Evolutionary conservation across 805 yeast genomes (phyloP), one percentile per base, ranked within the genome.

Genomic region (Sugiyamaella chiloensis): DNA sequence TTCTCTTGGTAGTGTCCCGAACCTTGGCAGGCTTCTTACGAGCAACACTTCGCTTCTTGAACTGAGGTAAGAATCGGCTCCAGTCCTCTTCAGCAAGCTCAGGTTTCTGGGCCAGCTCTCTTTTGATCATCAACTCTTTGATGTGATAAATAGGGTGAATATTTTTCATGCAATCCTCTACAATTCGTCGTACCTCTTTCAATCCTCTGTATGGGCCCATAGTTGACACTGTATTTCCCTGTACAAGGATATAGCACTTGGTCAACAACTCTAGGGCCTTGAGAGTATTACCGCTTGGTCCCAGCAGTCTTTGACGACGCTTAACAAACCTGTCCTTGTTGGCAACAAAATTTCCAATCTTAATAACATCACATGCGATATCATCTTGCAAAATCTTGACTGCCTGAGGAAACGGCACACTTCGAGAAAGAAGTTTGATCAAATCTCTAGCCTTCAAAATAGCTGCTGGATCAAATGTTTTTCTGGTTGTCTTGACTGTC

Each of bases 121-220:
- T 85, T 70, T 90, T 91, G 64, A 93, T 91, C 99, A 93, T 93
- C 52, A 93, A 75, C 67, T 93, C 99, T 66, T 93, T 93, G 63
- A 93, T 91, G 66, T 93, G 91, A 69, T 93, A 93, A 52, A 93
- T 91, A n/a, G 99, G 99, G 65, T 93, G 99, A 11, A 93, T 76
- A 60, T 93, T 93, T 62, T 77, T 81, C 99, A 93, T 93, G 68
- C 98, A 93, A 64, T 93, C 99, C 65, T 91, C 98, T 34, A 93
- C 96, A 27, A 93, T 89, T 62, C 98, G 79, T 68, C 98, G 80
- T 5, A 88, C 80, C 55, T 86, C 95, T 64, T 93, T 93, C 54
- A 93, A 73, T 5, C 98, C 98, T 63, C 85, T 88, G 70, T 72
- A 90, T 23, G 96, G 91, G 7, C 99, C 99, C 98, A 93, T 93